Evolutionary conservation across 2,329 filamentous ascomycete species (phyloP), one percentile per base, ranked within the genome.

Genomic region (Cryphonectria parasitica): DNA sequence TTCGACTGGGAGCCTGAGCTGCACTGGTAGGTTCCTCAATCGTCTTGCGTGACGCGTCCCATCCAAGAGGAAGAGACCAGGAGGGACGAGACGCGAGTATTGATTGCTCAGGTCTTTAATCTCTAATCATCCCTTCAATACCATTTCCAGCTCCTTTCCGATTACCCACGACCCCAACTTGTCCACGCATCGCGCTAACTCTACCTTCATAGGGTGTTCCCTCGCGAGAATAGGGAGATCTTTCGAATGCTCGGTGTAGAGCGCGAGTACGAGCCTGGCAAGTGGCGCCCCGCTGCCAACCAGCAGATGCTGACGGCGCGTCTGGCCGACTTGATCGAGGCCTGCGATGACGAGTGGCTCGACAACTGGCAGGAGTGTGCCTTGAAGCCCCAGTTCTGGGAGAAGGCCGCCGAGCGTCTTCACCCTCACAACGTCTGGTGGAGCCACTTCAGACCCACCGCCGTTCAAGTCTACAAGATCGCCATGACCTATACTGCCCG

Each of bases 271-370:
- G 68, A 25, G 6, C 22, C 10, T 17, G 17, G n/a, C 11, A 49
- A 11, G 3, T 69, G 66, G 58, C 66, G 36, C 17, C 58, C 69
- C 2, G 66, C 69, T 25, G 39, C 49, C 31, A 28, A 64, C 66
- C 71, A 72, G 66, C 39, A 31, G 39, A 1, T 49, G 4, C 63
- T 66, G 28, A 62, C 58, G 8, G 13, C 61, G 15, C 66, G 69
- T 25, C 56, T 72, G 2, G 71, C 71, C 34, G 63, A 72, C 7
- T 15, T 72, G n/a, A 66, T 72, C 34, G 71, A 72, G 41, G 64
- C 34, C 3, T 72, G 71, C 36, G 49, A 64, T 13, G 71, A 72
- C 7, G 71, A 72, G 41, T 72, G 71, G 71, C 69, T 72, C 17
- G 69, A 71, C 43, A 49, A 45, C 4, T 72, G 71, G 69, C 71